Base-by-base conservation (phyloP, 768 basidiomycete species). In the Holtermanniella nyarrowii region DNA sequence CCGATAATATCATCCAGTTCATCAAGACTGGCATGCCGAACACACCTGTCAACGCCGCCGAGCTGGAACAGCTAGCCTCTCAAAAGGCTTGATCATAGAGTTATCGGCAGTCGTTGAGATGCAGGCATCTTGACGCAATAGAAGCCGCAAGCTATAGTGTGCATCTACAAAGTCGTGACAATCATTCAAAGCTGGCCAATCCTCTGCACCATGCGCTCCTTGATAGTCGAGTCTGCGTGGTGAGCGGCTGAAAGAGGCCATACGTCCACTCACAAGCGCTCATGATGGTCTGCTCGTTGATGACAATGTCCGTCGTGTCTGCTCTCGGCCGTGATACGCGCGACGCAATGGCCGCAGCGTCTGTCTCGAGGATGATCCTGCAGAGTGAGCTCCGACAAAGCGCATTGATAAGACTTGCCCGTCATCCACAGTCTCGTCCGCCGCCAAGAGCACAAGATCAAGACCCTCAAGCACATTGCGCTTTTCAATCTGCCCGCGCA, bases 371-470 rank as follows among this genome's bases (percentile, higher is more conserved):
- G 58, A 97, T 91, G 67, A 97, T 86, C 16, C 93, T 96, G 68
- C 13, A 25, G 14, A 48, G 26, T 11, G 42, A n/a, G 31, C 16
- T 37, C n/a, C 4, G 5, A 13, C 22, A 23, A 24, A 45, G 25
- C 18, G n/a, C 25, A 21, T 5, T 27, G 26, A 20, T 25, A 13
- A 5, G 1, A 77, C 82, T 61, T 71, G 96, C 93, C 95, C 95
- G 67, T 99, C 90, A 72, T 99, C 95, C 53, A 97, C 82, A 2
- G 89, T 93, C 76, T 99, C 95, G 72, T 97, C 95, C 46, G 96
- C 74, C 62, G 90, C 91, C 21, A 99, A 74, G 47, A 97, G 71
- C 10, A 95, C 87, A 49, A 97, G 65, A 73, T 97, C 95, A 44
- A 97, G 74, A 72, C 89, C 96, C 75, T 97, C 95, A 47, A 97